Percentiles rank a stretch among this genome's conserved stretches.
These are phyloP conservation scores for Mycena floridula DNA, from an alignment of 768 basidiomycete species.

Conservation along the genomic window DNA sequence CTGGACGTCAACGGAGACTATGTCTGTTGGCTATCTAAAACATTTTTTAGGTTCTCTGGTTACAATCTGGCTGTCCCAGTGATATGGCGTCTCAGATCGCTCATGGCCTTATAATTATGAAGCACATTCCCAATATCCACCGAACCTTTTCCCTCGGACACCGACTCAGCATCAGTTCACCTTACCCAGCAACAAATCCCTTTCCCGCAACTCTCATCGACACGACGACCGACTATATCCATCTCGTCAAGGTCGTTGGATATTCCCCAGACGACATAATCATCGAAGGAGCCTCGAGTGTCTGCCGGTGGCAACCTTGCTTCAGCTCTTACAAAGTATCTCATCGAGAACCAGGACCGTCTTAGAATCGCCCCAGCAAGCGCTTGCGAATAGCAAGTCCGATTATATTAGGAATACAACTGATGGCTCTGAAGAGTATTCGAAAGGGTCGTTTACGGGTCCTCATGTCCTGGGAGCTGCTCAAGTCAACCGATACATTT, in stretches of 20 bases:
- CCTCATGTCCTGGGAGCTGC: conserved; percentile 18
- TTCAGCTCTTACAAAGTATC: conserved; percentile 30
- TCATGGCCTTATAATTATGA: conserved; percentile 4
- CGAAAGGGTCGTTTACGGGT: conserved; percentile 17
- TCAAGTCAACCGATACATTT: conserved; percentile 22
- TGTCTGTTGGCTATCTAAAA: no score
- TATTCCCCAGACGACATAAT: conserved; percentile 38
- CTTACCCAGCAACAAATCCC: conserved; percentile 19
- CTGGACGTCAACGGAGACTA: no score
- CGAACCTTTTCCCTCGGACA: conserved; percentile 40
- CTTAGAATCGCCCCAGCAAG: conserved; percentile 13
- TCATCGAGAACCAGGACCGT: conserved; percentile 21
- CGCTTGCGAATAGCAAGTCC: conserved; percentile 10
- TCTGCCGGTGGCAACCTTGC: conserved; percentile 50
- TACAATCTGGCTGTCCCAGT: no score
- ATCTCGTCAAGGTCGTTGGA: no score
- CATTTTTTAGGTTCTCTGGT: no score
- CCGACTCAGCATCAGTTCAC: conserved; percentile 30
- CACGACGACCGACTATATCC: conserved; percentile 40
- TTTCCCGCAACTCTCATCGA: conserved; percentile 51
- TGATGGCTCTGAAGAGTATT: conserved; percentile 8
- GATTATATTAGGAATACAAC: conserved; percentile 12
- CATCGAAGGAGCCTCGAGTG: conserved; percentile 43
- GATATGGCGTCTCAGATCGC: conserved; percentile 18
- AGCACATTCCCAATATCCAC: conserved; percentile 3